Evolutionary conservation across 2,329 filamentous ascomycete genomes (phyloP).

Genomic region (Sclerotinia nivalis): DNA sequence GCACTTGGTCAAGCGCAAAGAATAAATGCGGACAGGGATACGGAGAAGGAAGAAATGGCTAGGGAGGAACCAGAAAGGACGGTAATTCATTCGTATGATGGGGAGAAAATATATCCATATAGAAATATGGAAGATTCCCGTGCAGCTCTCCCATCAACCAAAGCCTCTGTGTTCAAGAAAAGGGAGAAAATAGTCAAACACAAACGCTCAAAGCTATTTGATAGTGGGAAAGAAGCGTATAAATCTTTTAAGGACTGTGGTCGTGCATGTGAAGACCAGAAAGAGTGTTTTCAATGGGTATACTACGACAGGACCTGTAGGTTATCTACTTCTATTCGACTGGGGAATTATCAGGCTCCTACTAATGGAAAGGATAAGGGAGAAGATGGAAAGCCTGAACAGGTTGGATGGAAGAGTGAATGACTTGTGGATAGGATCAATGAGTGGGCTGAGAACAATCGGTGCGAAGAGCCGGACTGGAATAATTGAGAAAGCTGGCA

Average conservation of each 20-base stretch:
- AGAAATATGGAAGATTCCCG: not conserved
- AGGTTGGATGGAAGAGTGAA: conserved; percentile 25
- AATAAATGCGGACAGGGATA: conserved; percentile 1
- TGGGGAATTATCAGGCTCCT: conserved; percentile 25
- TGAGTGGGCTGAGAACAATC: conserved; percentile 26
- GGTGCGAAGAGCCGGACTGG: conserved; percentile 21
- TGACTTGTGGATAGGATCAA: conserved; percentile 30
- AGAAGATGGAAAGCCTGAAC: conserved; percentile 9
- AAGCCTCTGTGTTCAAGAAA: no score
- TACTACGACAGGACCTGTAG: conserved; percentile 34
- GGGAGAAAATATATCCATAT: not conserved
- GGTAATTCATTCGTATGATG: not conserved
- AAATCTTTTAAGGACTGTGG: conserved; percentile 48
- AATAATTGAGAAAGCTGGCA: not conserved
- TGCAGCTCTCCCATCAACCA: no score
- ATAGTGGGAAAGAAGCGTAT: conserved; percentile 44
- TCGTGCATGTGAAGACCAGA: conserved; percentile 48
- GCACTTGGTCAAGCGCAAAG: not conserved
- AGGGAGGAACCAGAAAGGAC: not conserved
- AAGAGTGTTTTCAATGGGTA: conserved; percentile 43
- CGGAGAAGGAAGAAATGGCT: conserved; percentile 3
- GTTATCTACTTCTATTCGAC: conserved; percentile 24
- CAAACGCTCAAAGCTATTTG: not conserved
- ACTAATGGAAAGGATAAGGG: not conserved
- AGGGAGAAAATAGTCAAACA: not conserved